Base-by-base conservation (phyloP, 805 yeast species). In the Saturnispora saitoi region DNA sequence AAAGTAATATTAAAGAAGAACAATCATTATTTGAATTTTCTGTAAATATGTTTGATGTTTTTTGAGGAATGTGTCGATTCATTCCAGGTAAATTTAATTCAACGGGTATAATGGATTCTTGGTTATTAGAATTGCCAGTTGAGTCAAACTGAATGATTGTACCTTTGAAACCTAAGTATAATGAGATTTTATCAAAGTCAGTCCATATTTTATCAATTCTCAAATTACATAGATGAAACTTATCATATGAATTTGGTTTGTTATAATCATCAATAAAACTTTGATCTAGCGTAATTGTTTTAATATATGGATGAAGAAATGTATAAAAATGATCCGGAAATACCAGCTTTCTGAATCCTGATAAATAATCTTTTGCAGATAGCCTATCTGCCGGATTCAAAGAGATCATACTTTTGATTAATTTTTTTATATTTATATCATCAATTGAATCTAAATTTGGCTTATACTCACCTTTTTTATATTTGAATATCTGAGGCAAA, bases 401-500 rank as follows among this genome's bases (percentile, higher is more conserved):
- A 39, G 70, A 63, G 10, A 87, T 78, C 83, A 93, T 81, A 51
- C 76, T 73, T 41, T 61, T 53, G 2, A 90, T 76, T 54, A 93
- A 61, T 29, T 72, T 69, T 51, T 75, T 72, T 2, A 87, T 70
- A 22, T 69, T 56, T 0, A 58, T 53, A 54, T 81, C 80, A 14
- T 71, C 71, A 19, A 86, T 76, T 2, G 73, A 72, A 6, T 74
- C 71, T 42, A 86, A 63, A 48, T 80, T 80, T 0, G 95, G 95
- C 19, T 63, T 62, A 58, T 75, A 81, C 51, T 84, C 89, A 2
- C 80, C 76, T 50, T 76, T 77, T 57, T 82, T 82, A 64, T 84
- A 93, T 64, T 82, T 86, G 70, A 86, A 91, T 52, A 90, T 69
- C 59, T 90, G 95, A 0, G 98, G 81, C 11, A 93, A 72, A 0